Evolutionary conservation across 2,329 filamentous ascomycete species (phyloP), one percentile per base, ranked within the genome.

Genomic region (Cercospora zeina): DNA sequence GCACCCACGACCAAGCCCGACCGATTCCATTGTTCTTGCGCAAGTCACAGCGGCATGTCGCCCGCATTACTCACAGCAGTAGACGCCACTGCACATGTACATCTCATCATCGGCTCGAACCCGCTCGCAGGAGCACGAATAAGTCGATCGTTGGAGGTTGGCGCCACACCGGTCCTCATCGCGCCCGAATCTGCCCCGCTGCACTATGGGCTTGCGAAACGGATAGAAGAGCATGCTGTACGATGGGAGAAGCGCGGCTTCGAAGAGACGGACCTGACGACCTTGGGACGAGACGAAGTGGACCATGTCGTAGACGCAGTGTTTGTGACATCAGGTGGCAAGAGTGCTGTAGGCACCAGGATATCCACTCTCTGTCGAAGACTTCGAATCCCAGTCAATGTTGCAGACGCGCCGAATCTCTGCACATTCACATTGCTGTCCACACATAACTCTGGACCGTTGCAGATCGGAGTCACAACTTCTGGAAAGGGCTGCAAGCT

Each of bases 401-500:
- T 97, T 27, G 86, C 91, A 63, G 95, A 99, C 78, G 85, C 90
- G 0, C 90, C 93, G 0, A 83, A 86, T 34, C 87, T 97, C 14
- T 97, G 92, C 79, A 90, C 91, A 27, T 96, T 99, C 75, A 89
- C 89, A 4, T 83, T 99, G 57, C 86, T 97, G 50, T 95, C 92
- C 24, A 96, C 91, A 7, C 87, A 97, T 75, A 87, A 85, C 59
- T 93, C 97, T 72, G 95, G 95, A 0, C 93, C 95, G 9, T 82
- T 99, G 42, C 95, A 97, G 74, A 89, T 99, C 64, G 95, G 95
- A 65, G 89, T 99, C 62, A 97, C 95, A 2, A 97, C 95, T 0
- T 97, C 96, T 62, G 93, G 95, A 19, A 88, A 90, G 70, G 95
- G 95, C 1, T 97, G 95, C 80, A 97, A 96, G 77, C 84, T 99